Evolutionary conservation across 371 early-diverging fungal genomes (phyloP).

Genomic region (Mucor sp.): DNA sequence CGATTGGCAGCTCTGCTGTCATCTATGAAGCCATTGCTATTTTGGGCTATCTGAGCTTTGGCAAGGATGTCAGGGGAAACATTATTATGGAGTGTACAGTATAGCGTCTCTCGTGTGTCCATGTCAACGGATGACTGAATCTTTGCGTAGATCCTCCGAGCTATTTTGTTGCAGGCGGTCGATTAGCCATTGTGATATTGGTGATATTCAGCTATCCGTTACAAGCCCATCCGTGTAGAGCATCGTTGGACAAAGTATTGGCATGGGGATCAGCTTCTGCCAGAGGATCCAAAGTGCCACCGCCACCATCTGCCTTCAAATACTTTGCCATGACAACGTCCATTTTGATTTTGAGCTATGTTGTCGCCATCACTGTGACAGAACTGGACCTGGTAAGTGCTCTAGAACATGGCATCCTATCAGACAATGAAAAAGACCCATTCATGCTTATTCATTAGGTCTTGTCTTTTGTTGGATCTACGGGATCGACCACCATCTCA

Average conservation of each 20-base stretch:
- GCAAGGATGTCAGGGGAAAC: constrained; percentile 84
- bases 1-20: constrained; percentile 78
- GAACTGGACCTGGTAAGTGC: constrained; percentile 70
- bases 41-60: constrained; percentile 96
- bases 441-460: constrained; percentile 45
- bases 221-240: constrained; percentile 96
- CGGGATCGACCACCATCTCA: constrained; percentile 97
- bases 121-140: neutral
- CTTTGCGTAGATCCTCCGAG: constrained; percentile 60
- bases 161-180: constrained; percentile 81
- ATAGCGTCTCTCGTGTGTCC: neutral
- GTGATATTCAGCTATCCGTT: constrained; percentile 97
- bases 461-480: constrained; percentile 96
- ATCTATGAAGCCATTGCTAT: constrained; percentile 92
- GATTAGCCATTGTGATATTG: constrained; percentile 87
- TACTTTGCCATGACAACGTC: constrained; percentile 70
- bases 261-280: constrained; percentile 18
- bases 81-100: constrained; percentile 82
- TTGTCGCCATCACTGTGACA: constrained; percentile 76
- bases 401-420: neutral
- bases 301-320: constrained; percentile 48
- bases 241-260: constrained; percentile 85
- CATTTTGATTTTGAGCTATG: constrained; percentile 71
- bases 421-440: neutral
- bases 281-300: constrained; percentile 31